These are phyloP conservation scores for Zanthoxylum bungeanum DNA, from an alignment of 345 rosid species.

Conservation along the genomic window DNA sequence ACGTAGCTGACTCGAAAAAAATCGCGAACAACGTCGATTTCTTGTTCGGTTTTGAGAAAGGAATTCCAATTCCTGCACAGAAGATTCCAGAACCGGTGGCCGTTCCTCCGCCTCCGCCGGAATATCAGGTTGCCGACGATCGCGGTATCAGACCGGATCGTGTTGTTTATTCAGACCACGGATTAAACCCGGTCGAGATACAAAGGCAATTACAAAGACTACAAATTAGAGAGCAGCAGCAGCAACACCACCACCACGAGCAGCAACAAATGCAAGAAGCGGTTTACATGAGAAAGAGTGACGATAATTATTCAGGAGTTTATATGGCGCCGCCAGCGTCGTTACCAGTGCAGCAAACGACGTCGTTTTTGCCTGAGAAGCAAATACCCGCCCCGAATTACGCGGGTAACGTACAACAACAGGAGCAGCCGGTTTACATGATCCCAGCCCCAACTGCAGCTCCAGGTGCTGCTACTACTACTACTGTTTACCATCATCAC, in stretches of 20 bases:
- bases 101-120: slow-evolving; percentile 26
- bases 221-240: slow-evolving; percentile 56
- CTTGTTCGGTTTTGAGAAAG: slow-evolving; percentile 73
- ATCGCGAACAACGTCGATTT: slow-evolving; percentile 55
- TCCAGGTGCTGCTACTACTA: slow-evolving; percentile 27
- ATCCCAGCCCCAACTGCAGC: slow-evolving; percentile 32
- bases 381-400: slow-evolving; percentile 49
- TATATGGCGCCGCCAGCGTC: slow-evolving; percentile 33
- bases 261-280: slow-evolving; percentile 40
- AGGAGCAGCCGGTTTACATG: slow-evolving; percentile 66
- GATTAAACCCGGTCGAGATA: slow-evolving; percentile 41
- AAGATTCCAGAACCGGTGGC: slow-evolving; percentile 28
- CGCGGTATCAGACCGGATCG: slow-evolving; percentile 35
- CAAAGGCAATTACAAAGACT: slow-evolving; percentile 75
- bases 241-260: slow-evolving; percentile 1
- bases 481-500: slow-evolving; percentile 27
- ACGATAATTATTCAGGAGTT: slow-evolving; percentile 35
- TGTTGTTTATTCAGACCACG: slow-evolving; percentile 44
- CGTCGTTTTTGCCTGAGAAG: slow-evolving; percentile 60
- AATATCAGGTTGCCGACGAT: slow-evolving; percentile 20
- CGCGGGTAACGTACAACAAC: slow-evolving; percentile 30
- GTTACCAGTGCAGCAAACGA: slow-evolving; percentile 32
- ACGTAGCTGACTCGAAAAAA: slow-evolving; percentile 28
- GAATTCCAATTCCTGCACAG: slow-evolving; percentile 24
- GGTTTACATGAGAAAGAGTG: slow-evolving; percentile 46